A percentile compares a stretch with the other conserved stretches of the same genome.
Evolutionary conservation across 2,329 filamentous ascomycete genomes (phyloP).

Genomic region (Nemania sp.): DNA sequence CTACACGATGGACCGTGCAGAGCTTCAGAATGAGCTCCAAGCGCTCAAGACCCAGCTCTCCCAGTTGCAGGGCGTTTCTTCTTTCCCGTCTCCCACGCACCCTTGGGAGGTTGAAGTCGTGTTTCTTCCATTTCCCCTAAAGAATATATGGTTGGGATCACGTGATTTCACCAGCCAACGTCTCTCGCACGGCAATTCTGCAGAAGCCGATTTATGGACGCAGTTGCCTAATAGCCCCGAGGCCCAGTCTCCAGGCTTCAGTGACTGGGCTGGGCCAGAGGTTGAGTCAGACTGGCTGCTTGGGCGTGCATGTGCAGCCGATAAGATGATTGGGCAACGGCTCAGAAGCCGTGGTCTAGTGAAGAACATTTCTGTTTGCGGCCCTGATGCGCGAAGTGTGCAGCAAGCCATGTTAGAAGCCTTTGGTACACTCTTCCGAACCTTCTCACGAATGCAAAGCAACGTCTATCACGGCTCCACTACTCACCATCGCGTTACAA

Average conservation of each 20-base stretch:
- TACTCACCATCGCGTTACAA: slow-evolving; percentile 43
- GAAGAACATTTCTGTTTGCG: slow-evolving; percentile 62
- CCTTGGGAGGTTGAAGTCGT: slow-evolving; percentile 79
- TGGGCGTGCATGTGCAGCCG: slow-evolving; percentile 67
- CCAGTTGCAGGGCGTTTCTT: slow-evolving; percentile 56
- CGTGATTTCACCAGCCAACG: slow-evolving; percentile 50
- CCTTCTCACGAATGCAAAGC: slow-evolving; percentile 44
- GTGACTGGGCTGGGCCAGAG: slow-evolving; percentile 52
- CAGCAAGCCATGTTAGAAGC: slow-evolving; percentile 63
- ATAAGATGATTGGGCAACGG: slow-evolving; percentile 67
- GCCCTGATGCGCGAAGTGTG: slow-evolving; percentile 69
- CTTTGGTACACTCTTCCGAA: slow-evolving; percentile 61
- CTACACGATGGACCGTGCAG: slow-evolving; percentile 45
- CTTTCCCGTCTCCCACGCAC: slow-evolving; percentile 61
- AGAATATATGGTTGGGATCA: slow-evolving; percentile 56
- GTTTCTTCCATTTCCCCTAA: slow-evolving; percentile 69
- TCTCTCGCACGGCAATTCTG: slow-evolving; percentile 35
- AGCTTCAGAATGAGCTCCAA: slow-evolving; percentile 56
- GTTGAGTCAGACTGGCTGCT: slow-evolving; percentile 64
- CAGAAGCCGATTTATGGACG: slow-evolving; percentile 56
- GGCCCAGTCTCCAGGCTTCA: slow-evolving; percentile 51
- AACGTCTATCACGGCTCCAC: slow-evolving; percentile 39
- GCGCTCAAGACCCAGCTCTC: slow-evolving; percentile 54
- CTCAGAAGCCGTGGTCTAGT: slow-evolving; percentile 75
- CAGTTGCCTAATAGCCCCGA: slow-evolving; percentile 55